Base-by-base conservation (phyloP, 208 protist species). In the Wallacemonas sp. region DNA sequence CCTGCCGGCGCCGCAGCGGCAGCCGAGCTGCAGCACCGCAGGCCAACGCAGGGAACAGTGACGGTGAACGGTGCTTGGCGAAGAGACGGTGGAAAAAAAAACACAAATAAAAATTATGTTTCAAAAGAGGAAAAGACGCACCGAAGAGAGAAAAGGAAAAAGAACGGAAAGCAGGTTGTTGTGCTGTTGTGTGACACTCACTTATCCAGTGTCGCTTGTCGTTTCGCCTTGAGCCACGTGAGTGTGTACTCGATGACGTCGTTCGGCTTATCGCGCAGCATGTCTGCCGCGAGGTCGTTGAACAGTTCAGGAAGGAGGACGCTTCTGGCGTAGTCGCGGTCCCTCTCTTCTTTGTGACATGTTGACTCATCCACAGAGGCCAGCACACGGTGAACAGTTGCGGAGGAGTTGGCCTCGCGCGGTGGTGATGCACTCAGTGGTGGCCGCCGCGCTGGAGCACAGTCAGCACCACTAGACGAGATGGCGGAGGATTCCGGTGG, bases 221-320 rank as follows among this genome's bases (percentile, higher is more conserved):
- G 63, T 36, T 71, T 66, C 15, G 12, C 42, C 24, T 73, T 79
- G 60, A 94, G 68, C 79, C 86, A 89, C 24, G 72, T 60, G 3
- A 83, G 42, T 48, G 87, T 83, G 60, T 78, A 92, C 12, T 71
- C 62, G 0, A 89, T 71, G 5, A 83, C 73, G 53, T 89, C 66
- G 39, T 67, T 72, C 12, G 89, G 89, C 19, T 58, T 68, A 6
- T 79, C 73, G 2, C 68, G 60, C 32, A 92, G 46, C 1, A 94
- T 57, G 21, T 73, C 75, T 21, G 50, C 50, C 13, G 73, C 82
- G 24, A 94, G 61, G 34, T 73, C 73, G 37, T 92, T 79, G 44
- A 94, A 86, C 6, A 94, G 69, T 5, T 48, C 44, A 0, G 83
- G 81, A 33, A 80, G 17, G 36, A 27, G 38, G 9, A 62, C 19